phyloP scores from a whole-genome alignment of 75 land plant genomes.

The Selaginella tamariscina region DNA sequence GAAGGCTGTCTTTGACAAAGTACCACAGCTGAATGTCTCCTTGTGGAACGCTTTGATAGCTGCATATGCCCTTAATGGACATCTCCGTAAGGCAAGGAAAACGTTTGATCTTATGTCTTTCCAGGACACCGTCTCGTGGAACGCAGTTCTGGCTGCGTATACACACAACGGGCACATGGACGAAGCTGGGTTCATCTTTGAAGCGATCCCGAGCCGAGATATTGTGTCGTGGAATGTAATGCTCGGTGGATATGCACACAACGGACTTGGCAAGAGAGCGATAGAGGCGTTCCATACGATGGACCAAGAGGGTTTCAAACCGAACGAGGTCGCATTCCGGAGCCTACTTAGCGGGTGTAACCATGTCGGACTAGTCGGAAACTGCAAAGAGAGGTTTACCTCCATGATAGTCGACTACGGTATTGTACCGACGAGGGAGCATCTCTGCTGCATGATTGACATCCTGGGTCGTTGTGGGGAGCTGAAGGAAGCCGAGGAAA shows the following conservation, averaged over 20 bases:
- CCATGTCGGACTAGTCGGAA: background rate
- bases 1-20: background rate
- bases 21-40: slow-evolving; percentile 19
- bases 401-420: background rate
- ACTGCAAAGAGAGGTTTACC: background rate
- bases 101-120: slow-evolving; percentile 22
- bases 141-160: background rate
- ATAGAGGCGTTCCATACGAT: background rate
- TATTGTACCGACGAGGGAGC: background rate
- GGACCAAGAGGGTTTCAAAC: background rate
- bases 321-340: background rate
- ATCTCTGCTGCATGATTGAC: background rate
- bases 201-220: background rate
- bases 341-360: background rate
- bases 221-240: background rate
- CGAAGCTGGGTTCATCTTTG: background rate
- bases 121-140: background rate
- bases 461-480: background rate
- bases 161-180: background rate
- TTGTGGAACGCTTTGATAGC: slow-evolving; percentile 59
- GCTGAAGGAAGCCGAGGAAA: background rate
- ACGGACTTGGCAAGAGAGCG: background rate
- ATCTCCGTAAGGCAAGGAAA: slow-evolving; percentile 29
- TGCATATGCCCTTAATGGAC: slow-evolving; percentile 42
- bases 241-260: background rate